Base-by-base conservation (phyloP, 2,329 filamentous ascomycete genomes). In the Fusarium secorum region DNA sequence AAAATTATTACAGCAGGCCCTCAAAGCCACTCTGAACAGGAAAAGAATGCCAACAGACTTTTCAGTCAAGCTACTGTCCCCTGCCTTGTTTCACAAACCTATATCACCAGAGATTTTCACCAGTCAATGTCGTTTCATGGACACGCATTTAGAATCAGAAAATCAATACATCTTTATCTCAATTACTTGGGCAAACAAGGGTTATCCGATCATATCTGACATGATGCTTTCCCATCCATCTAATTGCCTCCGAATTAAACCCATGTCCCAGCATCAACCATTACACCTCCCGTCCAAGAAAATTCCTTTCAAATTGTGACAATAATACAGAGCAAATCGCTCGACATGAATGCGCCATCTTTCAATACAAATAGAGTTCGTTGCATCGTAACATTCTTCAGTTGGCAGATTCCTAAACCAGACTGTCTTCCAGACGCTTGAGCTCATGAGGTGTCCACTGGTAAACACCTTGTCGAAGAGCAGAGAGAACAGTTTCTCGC, bases 201-300 rank as follows among this genome's bases (percentile, higher is more conserved):
- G 64, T 66, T 66, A 70, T 68, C 49, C 59, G 72, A 70, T 41
- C 60, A 76, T 73, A 74, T 69, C 42, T 74, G 71, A 71, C 76
- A 70, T 61, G 60, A 76, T 71, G 71, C 67, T 72, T 57, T 67
- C 71, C 67, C 70, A 64, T 72, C 59, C 72, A 73, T 68, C 51
- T 76, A 77, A 68, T 62, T 74, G 58, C 62, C 68, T 72, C 60
- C 72, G 65, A 78, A 76, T 78, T 78, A 78, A 76, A 73, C 70
- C 65, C 68, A 76, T 61, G 66, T 71, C 69, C 74, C 77, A 76
- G 69, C 74, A 69, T 74, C 74, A 71, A 68, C 61, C 72, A 78
- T 77, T 78, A 79, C 72, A 72, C 75, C 75, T 51, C 74, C 77
- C 73, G 70, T 77, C 77, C 79, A 79, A 80, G 73, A 80, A 66